A percentile compares a stretch with the other conserved stretches of the same genome.
phyloP scores from a whole-genome alignment of 129 eudicot genomes.

The Oenanthe sinensis region DNA sequence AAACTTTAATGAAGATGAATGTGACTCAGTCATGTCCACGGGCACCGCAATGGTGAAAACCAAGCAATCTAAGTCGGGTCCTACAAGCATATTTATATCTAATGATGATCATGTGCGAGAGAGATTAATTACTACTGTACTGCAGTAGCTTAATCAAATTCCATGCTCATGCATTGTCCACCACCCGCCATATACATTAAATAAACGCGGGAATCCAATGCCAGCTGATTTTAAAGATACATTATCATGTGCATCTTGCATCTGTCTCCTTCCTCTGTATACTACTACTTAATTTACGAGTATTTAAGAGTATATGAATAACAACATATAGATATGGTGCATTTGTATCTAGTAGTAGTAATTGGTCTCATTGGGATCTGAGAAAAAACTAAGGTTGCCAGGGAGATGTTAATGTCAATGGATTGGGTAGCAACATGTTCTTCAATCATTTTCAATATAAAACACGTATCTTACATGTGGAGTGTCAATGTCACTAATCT shows the following conservation, averaged over 20 bases:
- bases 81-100: background rate
- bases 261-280: background rate
- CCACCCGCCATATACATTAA: background rate
- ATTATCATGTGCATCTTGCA: background rate
- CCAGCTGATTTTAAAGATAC: background rate
- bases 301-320: background rate
- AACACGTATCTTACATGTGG: background rate
- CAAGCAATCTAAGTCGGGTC: background rate
- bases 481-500: background rate
- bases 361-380: background rate
- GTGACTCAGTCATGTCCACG: background rate
- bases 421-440: background rate
- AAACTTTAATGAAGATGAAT: no score
- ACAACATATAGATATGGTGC: background rate
- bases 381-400: background rate
- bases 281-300: background rate
- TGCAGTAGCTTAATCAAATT: background rate
- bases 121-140: background rate
- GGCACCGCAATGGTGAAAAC: constrained; percentile 4
- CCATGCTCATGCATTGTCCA: background rate
- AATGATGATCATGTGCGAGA: background rate
- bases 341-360: background rate
- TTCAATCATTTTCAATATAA: background rate
- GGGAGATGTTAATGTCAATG: background rate
- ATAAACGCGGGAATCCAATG: constrained; percentile 9